phyloP scores from a whole-genome alignment of 257 asterid genomes.

The Solanum dulcamara region DNA sequence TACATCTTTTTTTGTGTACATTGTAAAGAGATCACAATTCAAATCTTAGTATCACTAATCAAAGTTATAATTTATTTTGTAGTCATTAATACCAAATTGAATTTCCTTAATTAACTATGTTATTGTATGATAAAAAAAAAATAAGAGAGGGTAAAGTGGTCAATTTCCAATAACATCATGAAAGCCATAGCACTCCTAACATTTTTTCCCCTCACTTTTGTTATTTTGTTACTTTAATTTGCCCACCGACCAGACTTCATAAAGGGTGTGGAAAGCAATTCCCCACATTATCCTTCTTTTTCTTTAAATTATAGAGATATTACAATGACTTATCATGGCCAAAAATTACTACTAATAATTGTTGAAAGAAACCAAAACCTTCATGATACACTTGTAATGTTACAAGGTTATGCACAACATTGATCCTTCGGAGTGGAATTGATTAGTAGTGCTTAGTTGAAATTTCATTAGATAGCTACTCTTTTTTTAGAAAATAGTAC shows the following conservation, averaged over 20 bases:
- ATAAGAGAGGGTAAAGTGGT: neutral
- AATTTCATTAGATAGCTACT: neutral
- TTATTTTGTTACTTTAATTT: neutral
- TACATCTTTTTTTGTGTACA: neutral
- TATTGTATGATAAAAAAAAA: neutral
- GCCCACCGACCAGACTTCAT: neutral
- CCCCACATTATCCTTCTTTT: neutral
- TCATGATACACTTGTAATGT: neutral
- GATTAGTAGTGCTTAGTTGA: neutral
- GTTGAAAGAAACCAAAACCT: neutral
- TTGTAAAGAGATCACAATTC: neutral
- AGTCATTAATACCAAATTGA: neutral
- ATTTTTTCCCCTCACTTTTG: neutral
- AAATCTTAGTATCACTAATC: neutral
- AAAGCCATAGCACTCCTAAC: neutral
- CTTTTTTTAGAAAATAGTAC: neutral
- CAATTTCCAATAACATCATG: neutral
- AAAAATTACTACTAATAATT: neutral
- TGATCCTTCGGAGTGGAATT: neutral
- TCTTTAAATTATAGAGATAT: neutral
- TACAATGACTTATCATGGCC: neutral
- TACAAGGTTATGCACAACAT: neutral
- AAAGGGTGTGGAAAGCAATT: neutral
- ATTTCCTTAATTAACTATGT: neutral
- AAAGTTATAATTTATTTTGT: neutral